A percentile compares a stretch with the other conserved stretches of the same genome.
Conservation (phyloP, 306 rosid species). For the Inga leiocalycina region DNA sequence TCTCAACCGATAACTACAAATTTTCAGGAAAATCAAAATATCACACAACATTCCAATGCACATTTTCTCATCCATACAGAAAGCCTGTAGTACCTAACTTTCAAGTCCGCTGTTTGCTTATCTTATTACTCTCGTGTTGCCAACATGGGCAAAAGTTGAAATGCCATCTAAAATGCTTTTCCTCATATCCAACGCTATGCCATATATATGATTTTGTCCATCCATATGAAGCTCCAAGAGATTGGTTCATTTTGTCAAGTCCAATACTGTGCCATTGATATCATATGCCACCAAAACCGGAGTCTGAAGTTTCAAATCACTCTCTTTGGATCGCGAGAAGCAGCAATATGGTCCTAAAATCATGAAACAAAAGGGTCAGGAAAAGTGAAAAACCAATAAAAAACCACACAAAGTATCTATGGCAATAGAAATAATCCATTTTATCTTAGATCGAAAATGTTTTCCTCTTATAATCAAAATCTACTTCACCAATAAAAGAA, state of each 20-base stretch:
- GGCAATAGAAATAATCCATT: not conserved
- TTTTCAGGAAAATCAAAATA: constrained; percentile 5
- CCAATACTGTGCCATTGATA: constrained; percentile 23
- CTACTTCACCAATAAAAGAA: not conserved
- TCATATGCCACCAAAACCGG: constrained; percentile 32
- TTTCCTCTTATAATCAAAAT: not conserved
- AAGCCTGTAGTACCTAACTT: constrained; percentile 30
- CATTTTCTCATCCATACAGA: constrained; percentile 38
- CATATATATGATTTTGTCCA: constrained; percentile 23
- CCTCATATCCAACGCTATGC: constrained; percentile 9
- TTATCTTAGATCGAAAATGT: not conserved
- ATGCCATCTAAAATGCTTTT: constrained; percentile 29
- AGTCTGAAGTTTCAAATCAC: constrained; percentile 46
- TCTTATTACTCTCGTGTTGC: constrained; percentile 35
- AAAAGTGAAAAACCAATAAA: constrained; percentile 8
- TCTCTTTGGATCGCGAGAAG: constrained; percentile 85
- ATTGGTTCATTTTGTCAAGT: not conserved
- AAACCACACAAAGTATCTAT: constrained; percentile 4
- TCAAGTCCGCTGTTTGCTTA: constrained; percentile 31
- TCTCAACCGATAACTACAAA: constrained; percentile 37
- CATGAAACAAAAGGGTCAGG: constrained; percentile 36
- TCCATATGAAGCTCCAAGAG: not conserved
- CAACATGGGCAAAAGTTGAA: constrained; percentile 31
- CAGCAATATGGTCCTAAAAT: constrained; percentile 81
- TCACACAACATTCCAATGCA: constrained; percentile 42